phyloP scores from a whole-genome alignment of 2,329 filamentous ascomycete species.

The Arthrinium puccinioides region DNA sequence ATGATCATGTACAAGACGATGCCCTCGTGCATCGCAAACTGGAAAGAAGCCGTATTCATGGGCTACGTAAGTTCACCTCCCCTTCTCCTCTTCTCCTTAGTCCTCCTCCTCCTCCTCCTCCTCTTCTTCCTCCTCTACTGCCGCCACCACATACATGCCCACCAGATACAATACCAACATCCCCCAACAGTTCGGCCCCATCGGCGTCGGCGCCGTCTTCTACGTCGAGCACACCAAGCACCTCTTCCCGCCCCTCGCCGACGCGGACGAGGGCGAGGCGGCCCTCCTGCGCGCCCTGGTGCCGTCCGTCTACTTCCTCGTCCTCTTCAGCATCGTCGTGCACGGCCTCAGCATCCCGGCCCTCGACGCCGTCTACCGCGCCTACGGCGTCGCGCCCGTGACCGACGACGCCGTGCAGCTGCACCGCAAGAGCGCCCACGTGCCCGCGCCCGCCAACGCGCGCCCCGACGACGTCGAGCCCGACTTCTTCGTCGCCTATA shows the following conservation, averaged over 20 bases:
- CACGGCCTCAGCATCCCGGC: constrained; percentile 38
- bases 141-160: too few species aligned
- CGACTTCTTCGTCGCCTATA: constrained; percentile 33
- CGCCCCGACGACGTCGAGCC: constrained; percentile 19
- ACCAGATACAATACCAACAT: too few species aligned
- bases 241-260: constrained; percentile 28
- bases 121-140: too few species aligned
- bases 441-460: constrained; percentile 29
- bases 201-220: constrained; percentile 70
- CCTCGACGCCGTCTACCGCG: constrained; percentile 29
- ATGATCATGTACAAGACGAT: constrained; percentile 9
- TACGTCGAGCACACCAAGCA: constrained; percentile 51
- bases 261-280: constrained; percentile 26
- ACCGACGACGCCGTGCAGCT: constrained; percentile 31
- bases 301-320: constrained; percentile 6
- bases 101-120: not conserved
- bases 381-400: constrained; percentile 29
- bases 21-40: constrained; percentile 23
- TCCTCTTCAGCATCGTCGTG: constrained; percentile 30
- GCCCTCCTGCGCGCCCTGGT: constrained; percentile 2
- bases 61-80: constrained; percentile 33
- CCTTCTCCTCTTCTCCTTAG: not conserved
- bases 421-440: constrained; percentile 25
- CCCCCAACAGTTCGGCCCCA: constrained; percentile 54
- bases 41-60: constrained; percentile 54